phyloP scores from a whole-genome alignment of 208 protist species.

The Vickermania ingenoplastis region DNA sequence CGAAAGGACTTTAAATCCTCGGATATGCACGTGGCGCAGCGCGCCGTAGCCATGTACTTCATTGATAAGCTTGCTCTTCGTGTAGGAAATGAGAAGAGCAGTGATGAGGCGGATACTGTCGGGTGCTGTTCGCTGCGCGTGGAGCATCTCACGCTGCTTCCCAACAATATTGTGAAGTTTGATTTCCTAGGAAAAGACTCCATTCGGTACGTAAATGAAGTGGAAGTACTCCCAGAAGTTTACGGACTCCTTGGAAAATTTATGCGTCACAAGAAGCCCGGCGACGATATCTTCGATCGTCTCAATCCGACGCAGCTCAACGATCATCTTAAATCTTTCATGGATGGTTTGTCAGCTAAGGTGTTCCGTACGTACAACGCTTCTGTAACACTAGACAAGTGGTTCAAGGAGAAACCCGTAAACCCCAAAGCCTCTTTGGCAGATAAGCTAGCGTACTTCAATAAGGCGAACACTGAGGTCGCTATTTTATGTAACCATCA shows the following conservation, averaged over 20 bases:
- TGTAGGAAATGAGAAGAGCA: conserved; percentile 98
- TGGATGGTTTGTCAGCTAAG: conserved; percentile 96
- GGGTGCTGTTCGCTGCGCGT: conserved; percentile 98
- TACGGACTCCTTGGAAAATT: conserved; percentile 90
- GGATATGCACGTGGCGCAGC: conserved; percentile 73
- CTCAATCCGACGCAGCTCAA: conserved; percentile 91
- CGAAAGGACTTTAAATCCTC: conserved; percentile 69
- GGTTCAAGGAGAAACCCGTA: conserved; percentile 89
- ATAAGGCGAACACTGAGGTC: conserved; percentile 96
- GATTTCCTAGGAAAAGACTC: conserved; percentile 99
- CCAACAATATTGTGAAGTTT: conserved; percentile 80
- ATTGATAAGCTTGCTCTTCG: conserved; percentile 98
- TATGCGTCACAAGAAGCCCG: conserved; percentile 66
- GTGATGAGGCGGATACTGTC: conserved; percentile 97
- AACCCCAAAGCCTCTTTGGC: conserved; percentile 43
- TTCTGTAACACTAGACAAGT: conserved; percentile 95
- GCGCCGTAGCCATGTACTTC: conserved; percentile 96
- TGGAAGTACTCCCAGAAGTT: conserved; percentile 85
- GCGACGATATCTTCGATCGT: conserved; percentile 91
- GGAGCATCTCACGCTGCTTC: conserved; percentile 91
- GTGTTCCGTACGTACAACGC: conserved; percentile 99
- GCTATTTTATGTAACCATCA: conserved; percentile 99
- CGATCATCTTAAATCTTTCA: conserved; percentile 95
- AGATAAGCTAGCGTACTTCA: conserved; percentile 95
- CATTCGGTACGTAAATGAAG: conserved; percentile 93